Evolutionary conservation across 371 early-diverging fungal species (phyloP).

Genomic region (Lichtheimia ramosa): DNA sequence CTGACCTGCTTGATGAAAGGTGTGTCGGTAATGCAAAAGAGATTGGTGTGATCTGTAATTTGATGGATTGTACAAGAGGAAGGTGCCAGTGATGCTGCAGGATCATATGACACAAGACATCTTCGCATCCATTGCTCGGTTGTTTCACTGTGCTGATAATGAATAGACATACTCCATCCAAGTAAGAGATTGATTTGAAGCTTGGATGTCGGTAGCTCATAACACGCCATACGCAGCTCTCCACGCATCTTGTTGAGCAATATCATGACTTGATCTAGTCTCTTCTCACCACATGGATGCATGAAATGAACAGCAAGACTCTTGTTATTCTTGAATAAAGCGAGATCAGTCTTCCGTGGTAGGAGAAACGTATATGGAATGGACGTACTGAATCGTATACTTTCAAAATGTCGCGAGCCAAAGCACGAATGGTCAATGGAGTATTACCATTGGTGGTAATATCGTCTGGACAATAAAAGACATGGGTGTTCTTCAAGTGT

Average conservation of each 20-base stretch:
- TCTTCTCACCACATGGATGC: slow-evolving; percentile 6
- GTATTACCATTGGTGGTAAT: not conserved
- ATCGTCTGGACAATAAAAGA: slow-evolving; percentile 19
- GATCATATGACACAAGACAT: slow-evolving; percentile 2
- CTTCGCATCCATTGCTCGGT: slow-evolving; percentile 9
- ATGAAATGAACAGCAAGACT: slow-evolving; percentile 17
- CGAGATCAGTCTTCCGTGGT: not conserved
- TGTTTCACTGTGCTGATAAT: not conserved
- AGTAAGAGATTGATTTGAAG: slow-evolving; percentile 10
- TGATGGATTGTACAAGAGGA: not conserved
- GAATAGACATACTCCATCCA: slow-evolving; percentile 3
- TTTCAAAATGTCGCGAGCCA: slow-evolving; percentile 10
- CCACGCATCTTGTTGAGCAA: slow-evolving; percentile 10
- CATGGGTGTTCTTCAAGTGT: slow-evolving; percentile 6
- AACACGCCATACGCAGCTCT: slow-evolving; percentile 2
- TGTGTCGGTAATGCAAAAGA: slow-evolving; percentile 11
- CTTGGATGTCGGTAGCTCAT: slow-evolving; percentile 3
- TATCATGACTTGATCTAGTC: slow-evolving; percentile 13
- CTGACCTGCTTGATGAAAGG: slow-evolving; percentile 12
- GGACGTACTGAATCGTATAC: slow-evolving; percentile 13
- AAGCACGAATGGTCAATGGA: slow-evolving; percentile 2
- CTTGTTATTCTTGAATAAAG: slow-evolving; percentile 12
- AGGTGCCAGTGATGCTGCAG: slow-evolving; percentile 2
- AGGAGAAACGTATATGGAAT: not conserved
- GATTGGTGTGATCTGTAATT: not conserved